Evolutionary conservation across 441 rosid species (phyloP), one percentile per base, ranked within the genome.

Genomic region (Adansonia gregorii): DNA sequence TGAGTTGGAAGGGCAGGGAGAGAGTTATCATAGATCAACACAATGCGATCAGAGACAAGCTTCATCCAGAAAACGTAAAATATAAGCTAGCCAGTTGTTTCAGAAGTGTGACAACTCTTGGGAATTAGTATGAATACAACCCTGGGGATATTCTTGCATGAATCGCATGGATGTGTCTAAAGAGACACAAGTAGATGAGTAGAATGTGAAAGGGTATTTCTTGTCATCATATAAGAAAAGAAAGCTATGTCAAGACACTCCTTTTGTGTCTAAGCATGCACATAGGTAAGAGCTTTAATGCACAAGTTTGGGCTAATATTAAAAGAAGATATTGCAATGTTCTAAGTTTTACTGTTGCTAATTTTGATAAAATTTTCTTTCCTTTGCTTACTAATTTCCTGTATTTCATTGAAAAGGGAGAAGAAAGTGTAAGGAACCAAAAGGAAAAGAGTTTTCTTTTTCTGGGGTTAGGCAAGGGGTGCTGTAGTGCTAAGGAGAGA

Each of bases 11-110:
- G 8, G 46, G 64, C 20, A 73, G 9, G n/a, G 1, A 19, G 52
- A 43, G 41, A 60, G 58, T 48, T 68, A 68, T 17, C 41, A 56
- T 54, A 39, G 76, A 76, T 52, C 49, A 67, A 14, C 17, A 69
- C 0, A 76, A 80, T 51, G 27, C 39, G 55, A 51, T 46, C 22
- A 19, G 51, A 73, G 27, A 56, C 9, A 68, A 76, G 64, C 69
- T 10, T 49, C 19, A 55, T 8, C 46, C 27, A 39, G 20, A 49
- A 65, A 64, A 12, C 20, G 35, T n/a, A 19, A 65, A 49, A 49
- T 24, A 65, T 41, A 15, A 39, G 39, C 51, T 31, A 72, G 49
- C 49, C 75, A 35, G 75, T 35, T 73, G 52, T 73, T 55, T 58
- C 52, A 58, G 39, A 73, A 58, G 20, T 22, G 19, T 6, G 20